A percentile compares a stretch with the other conserved stretches of the same genome.
phyloP scores from a whole-genome alignment of 805 yeast species.

The Yamadazyma paraphyllophila region DNA sequence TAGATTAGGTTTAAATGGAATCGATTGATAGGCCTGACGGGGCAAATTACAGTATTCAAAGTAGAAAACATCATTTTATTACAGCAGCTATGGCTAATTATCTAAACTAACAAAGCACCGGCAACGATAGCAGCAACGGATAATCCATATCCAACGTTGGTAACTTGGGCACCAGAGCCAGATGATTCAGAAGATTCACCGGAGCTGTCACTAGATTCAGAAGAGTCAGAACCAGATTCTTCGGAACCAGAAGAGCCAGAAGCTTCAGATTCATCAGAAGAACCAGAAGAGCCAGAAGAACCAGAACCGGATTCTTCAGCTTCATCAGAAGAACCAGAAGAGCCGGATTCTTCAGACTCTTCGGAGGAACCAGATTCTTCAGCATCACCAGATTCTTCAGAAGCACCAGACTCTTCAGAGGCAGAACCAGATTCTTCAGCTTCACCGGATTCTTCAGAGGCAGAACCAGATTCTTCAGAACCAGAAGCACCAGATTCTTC shows the following conservation, averaged over 20 bases:
- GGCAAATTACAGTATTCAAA: not conserved
- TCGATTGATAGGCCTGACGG: not conserved
- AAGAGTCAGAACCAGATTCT: slow-evolving; percentile 5
- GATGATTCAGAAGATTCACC: slow-evolving; percentile 4
- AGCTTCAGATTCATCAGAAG: slow-evolving; percentile 5
- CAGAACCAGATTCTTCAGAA: slow-evolving; percentile 5
- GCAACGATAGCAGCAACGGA: slow-evolving; percentile 14
- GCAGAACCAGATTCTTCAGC: slow-evolving; percentile 7
- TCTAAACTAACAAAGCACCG: slow-evolving; percentile 16
- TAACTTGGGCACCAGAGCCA: slow-evolving; percentile 7
- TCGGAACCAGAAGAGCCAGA: slow-evolving; percentile 9
- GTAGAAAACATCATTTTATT: slow-evolving; percentile 1
- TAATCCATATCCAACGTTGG: slow-evolving; percentile 12
- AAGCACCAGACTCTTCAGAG: slow-evolving; percentile 8
- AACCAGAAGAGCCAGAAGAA: slow-evolving; percentile 6
- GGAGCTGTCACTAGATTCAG: slow-evolving; percentile 6
- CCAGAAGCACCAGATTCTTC: slow-evolving; percentile 3
- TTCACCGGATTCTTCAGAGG: slow-evolving; percentile 2
- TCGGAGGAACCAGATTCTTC: slow-evolving; percentile 9
- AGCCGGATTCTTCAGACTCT: slow-evolving; percentile 3
- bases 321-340: slow-evolving; percentile 4
- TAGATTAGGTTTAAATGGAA: no score
- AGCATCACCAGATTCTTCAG: slow-evolving; percentile 3
- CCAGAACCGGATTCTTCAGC: slow-evolving; percentile 8
- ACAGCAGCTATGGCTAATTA: not conserved